Evolutionary conservation across 2,329 filamentous ascomycete genomes (phyloP), one percentile per base, ranked within the genome.

Genomic region (Nigrospora oryzae): DNA sequence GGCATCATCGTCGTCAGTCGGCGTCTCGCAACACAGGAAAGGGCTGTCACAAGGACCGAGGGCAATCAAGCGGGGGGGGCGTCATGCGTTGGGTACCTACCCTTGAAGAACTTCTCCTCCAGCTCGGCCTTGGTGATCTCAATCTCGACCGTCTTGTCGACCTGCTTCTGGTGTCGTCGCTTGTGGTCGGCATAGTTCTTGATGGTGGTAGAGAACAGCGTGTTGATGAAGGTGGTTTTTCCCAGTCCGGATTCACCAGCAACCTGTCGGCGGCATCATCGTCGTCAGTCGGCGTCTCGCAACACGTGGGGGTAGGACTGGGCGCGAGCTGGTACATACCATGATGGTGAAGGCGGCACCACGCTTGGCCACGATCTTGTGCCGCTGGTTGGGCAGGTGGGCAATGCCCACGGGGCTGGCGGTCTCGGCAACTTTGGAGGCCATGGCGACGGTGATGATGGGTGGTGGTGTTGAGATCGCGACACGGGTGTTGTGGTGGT

Each of bases 181-280:
- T 95, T 95, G 81, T 98, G 91, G 71, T 98, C 93, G 79, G 93
- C 93, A 70, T 98, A 98, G 81, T 97, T 98, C 81, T 98, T 98
- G 81, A 98, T 98, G 60, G 93, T 98, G 56, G 94, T 98, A 52
- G 93, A 98, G 80, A 98, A 98, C 50, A 98, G 84, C 49, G 93
- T 98, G 83, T 98, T 98, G 83, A 98, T 97, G 74, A 98, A 98
- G 61, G 93, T 98, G 23, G 94, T 98, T 82, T 98, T 98, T 76
- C 93, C 93, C 58, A 97, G 75, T 64, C 91, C 91, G 56, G 93
- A 97, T 76, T 98, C 91, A 74, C 91, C 91, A 74, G 93, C 93
- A 71, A 97, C 89, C 89, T 95, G 61, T 40, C 47, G 36, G 46
- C 32, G 33, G 11, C 15, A 44, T 23, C 41, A 38, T 31, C 42